phyloP scores from a whole-genome alignment of 371 early-diverging fungal species.

The Mortierella sp. region DNA sequence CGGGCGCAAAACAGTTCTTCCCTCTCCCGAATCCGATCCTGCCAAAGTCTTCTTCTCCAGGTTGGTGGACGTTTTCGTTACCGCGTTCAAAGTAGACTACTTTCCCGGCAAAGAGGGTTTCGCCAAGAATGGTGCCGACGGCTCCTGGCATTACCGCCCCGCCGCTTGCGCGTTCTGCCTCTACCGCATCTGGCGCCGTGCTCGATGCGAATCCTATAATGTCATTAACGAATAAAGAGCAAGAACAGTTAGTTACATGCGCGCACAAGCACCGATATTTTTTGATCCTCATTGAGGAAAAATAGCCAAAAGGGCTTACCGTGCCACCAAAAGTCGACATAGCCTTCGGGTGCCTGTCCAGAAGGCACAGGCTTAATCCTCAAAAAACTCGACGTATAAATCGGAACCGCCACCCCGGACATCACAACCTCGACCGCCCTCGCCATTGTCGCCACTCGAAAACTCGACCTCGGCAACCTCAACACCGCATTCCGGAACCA shows the following conservation, averaged over 20 bases:
- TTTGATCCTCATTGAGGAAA: too few species aligned
- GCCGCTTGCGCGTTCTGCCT: slow-evolving; percentile 28
- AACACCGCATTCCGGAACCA: slow-evolving; percentile 54
- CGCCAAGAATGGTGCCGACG: slow-evolving; percentile 60
- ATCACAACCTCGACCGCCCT: slow-evolving; percentile 42
- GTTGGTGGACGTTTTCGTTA: slow-evolving; percentile 19
- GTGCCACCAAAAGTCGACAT: slow-evolving; percentile 56
- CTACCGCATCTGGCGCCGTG: slow-evolving; percentile 39
- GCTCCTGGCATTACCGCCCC: slow-evolving; percentile 48
- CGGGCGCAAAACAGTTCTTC: slow-evolving; percentile 46
- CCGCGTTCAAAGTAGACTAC: slow-evolving; percentile 61
- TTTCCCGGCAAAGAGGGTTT: slow-evolving; percentile 60
- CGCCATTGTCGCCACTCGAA: slow-evolving; percentile 30
- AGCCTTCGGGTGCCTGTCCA: slow-evolving; percentile 40
- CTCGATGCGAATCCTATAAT: slow-evolving; percentile 49
- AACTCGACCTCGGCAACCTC: slow-evolving; percentile 41
- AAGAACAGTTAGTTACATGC: neutral
- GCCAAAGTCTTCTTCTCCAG: slow-evolving; percentile 47
- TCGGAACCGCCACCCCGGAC: slow-evolving; percentile 43
- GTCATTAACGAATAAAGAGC: neutral
- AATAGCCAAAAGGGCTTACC: slow-evolving; percentile 14
- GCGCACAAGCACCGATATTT: neutral
- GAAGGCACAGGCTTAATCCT: slow-evolving; percentile 35
- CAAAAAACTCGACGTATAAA: slow-evolving; percentile 46
- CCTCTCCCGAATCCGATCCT: slow-evolving; percentile 48